These are phyloP conservation scores for Ceratocystis eucalypticola DNA, from an alignment of 2,329 filamentous ascomycete genomes.

Conservation along the genomic window DNA sequence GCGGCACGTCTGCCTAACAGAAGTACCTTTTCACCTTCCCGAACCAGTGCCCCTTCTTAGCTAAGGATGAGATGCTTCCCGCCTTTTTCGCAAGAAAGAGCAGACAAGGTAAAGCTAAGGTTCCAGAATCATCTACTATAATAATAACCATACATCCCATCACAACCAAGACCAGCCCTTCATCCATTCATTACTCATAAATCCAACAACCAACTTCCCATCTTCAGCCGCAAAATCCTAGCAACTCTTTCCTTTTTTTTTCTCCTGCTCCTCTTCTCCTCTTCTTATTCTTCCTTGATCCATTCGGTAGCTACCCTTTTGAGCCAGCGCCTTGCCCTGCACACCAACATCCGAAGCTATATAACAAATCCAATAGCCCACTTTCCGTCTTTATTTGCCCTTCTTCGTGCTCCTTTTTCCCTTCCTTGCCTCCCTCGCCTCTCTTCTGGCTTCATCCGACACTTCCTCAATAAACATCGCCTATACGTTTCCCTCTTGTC, in stretches of 20 bases:
- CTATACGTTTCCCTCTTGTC: neutral
- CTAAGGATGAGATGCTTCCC: neutral
- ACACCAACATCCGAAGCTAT: neutral
- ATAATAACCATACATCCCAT: neutral
- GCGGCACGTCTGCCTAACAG: neutral
- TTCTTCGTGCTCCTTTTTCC: neutral
- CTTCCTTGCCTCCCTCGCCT: neutral
- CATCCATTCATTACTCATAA: neutral
- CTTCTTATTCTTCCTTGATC: neutral
- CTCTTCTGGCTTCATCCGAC: conserved; percentile 2
- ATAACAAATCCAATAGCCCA: neutral
- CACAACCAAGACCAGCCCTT: neutral
- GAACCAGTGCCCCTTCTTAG: neutral
- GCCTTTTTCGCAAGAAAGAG: neutral
- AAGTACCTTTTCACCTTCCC: neutral
- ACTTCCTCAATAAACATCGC: neutral
- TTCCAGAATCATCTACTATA: conserved; percentile 2
- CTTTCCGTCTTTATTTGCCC: neutral
- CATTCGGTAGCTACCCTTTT: conserved; percentile 1
- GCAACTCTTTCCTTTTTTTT: neutral
- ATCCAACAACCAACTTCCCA: neutral
- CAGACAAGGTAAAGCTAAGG: neutral
- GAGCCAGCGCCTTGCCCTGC: neutral
- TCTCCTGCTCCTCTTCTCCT: neutral
- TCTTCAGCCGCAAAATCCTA: neutral